Percentiles rank a stretch among this genome's conserved stretches.
Conservation (phyloP, 371 early-diverging fungal species). For the Mucor piriformis region DNA sequence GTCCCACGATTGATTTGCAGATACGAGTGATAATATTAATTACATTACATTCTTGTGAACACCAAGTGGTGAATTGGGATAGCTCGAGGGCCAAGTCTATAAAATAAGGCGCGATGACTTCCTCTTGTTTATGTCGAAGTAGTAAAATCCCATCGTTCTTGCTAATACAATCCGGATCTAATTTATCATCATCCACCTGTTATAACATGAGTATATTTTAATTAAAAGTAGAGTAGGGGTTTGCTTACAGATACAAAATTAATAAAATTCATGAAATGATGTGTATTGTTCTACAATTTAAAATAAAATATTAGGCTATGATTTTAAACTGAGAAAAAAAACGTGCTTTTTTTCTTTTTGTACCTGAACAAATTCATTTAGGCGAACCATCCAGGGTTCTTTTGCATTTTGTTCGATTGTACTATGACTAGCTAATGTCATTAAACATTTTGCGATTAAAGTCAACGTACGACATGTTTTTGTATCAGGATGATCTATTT, state of each 20-base stretch:
- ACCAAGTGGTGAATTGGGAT: slow-evolving; percentile 29
- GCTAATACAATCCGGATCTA: background rate
- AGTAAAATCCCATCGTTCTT: slow-evolving; percentile 8
- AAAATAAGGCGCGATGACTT: slow-evolving; percentile 24
- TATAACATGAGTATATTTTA: background rate
- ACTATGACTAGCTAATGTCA: slow-evolving; percentile 71
- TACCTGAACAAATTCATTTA: slow-evolving; percentile 63
- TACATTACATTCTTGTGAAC: slow-evolving; percentile 14
- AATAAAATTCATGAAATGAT: slow-evolving; percentile 37
- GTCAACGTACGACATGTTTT: slow-evolving; percentile 72
- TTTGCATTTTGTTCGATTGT: slow-evolving; percentile 73
- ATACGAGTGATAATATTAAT: slow-evolving; percentile 20
- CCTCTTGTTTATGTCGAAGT: slow-evolving; percentile 23
- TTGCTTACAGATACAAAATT: slow-evolving; percentile 35
- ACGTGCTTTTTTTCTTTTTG: background rate
- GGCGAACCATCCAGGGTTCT: slow-evolving; percentile 79
- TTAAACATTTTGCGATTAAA: slow-evolving; percentile 80
- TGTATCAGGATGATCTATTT: slow-evolving; percentile 65
- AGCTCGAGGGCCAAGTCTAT: slow-evolving; percentile 34
- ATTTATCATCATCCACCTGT: slow-evolving; percentile 3
- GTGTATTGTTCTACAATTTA: slow-evolving; percentile 32
- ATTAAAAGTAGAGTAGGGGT: background rate
- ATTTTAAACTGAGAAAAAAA: slow-evolving; percentile 7
- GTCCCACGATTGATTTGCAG: slow-evolving; percentile 12
- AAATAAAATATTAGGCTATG: background rate